These are phyloP conservation scores for Exophiala calicioides DNA, from an alignment of 2,329 filamentous ascomycete genomes.

Conservation along the genomic window DNA sequence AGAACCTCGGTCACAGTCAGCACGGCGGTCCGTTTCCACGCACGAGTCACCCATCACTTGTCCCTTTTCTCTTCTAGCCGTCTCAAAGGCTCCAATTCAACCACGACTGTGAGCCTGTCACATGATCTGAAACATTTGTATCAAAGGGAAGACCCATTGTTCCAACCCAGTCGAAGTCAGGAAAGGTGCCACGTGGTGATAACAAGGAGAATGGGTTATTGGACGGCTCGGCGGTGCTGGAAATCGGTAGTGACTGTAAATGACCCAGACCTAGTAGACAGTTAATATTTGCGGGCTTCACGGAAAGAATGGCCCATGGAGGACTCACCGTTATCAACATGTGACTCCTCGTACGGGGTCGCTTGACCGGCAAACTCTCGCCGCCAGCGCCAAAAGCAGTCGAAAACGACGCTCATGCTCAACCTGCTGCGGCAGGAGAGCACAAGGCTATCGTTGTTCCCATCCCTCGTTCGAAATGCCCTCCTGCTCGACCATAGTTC, in stretches of 20 bases:
- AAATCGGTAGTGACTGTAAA: too few relatives aligned
- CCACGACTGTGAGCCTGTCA: too few relatives aligned
- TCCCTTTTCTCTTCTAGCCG: too few relatives aligned
- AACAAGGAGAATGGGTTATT: not conserved
- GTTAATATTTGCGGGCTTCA: too few relatives aligned
- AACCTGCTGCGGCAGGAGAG: slow-evolving; percentile 8
- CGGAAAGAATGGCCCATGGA: too few relatives aligned
- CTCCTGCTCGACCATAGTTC: slow-evolving; percentile 17
- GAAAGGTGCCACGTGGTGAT: not conserved
- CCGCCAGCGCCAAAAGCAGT: slow-evolving; percentile 20
- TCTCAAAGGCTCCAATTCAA: too few relatives aligned
- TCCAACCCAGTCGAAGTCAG: not conserved
- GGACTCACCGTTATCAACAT: not conserved
- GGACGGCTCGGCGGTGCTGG: not conserved
- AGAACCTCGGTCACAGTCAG: too few relatives aligned
- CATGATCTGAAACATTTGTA: too few relatives aligned
- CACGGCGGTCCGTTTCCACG: too few relatives aligned
- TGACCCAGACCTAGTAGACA: too few relatives aligned
- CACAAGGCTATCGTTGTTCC: slow-evolving; percentile 5
- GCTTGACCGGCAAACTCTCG: slow-evolving; percentile 11
- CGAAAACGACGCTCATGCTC: slow-evolving; percentile 15
- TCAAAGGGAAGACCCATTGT: not conserved
- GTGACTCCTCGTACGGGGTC: slow-evolving; percentile 6
- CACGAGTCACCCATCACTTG: too few relatives aligned
- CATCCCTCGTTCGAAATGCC: slow-evolving; percentile 9